These are phyloP conservation scores for Amborella trichopoda DNA, from an alignment of 164 flowering plant species.

Conservation along the genomic window DNA sequence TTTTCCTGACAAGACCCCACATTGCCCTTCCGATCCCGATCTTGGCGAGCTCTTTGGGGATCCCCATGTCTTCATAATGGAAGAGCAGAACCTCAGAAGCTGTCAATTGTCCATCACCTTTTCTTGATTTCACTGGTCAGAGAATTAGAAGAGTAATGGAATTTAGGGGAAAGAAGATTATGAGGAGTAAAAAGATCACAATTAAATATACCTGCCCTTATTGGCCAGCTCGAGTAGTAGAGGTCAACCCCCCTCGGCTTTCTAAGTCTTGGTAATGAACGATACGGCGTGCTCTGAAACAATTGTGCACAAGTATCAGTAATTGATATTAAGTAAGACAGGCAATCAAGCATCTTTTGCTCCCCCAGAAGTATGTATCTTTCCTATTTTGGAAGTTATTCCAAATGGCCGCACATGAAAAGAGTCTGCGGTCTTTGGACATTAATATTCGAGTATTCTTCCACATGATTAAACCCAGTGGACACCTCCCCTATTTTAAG, in stretches of 20 bases:
- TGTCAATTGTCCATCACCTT: slow-evolving; percentile 32
- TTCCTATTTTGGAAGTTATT: not conserved
- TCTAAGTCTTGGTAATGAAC: slow-evolving; percentile 31
- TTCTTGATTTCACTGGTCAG: slow-evolving; percentile 46
- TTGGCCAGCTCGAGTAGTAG: slow-evolving; percentile 52
- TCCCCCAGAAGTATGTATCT: not conserved
- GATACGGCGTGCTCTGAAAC: slow-evolving; percentile 29
- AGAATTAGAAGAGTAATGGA: not conserved
- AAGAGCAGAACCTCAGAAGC: slow-evolving; percentile 63
- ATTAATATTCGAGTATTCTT: too few species aligned
- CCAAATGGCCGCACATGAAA: not conserved
- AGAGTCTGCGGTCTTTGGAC: not conserved
- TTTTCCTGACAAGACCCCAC: slow-evolving; percentile 74
- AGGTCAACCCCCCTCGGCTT: slow-evolving; percentile 50
- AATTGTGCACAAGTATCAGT: not conserved
- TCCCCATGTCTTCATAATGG: slow-evolving; percentile 83
- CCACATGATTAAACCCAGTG: too few species aligned
- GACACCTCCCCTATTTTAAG: too few species aligned
- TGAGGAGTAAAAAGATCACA: not conserved
- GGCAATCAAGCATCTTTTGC: not conserved
- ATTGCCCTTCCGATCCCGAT: slow-evolving; percentile 63
- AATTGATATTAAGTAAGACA: not conserved
- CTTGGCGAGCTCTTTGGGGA: slow-evolving; percentile 72
- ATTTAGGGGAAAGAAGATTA: not conserved
- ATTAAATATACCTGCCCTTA: slow-evolving; percentile 22